Percentiles rank a stretch among this genome's conserved stretches.
These are phyloP conservation scores for Zygoascus bituminiphila DNA, from an alignment of 805 yeast species.

Conservation along the genomic window DNA sequence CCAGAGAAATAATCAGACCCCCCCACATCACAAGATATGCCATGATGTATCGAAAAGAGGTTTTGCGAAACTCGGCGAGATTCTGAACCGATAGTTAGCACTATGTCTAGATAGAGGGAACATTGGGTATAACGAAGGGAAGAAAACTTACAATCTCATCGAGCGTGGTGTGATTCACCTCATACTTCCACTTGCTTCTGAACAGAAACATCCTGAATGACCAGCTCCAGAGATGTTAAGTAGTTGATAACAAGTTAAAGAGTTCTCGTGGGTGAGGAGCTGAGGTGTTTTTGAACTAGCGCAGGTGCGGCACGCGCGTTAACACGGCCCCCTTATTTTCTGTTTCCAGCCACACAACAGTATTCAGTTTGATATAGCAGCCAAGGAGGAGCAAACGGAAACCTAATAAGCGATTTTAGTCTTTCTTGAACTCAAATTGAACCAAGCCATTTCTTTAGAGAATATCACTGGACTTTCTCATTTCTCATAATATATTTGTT, in stretches of 20 bases:
- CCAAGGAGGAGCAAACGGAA: too few species aligned
- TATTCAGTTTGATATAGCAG: too few species aligned
- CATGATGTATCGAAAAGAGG: constrained; percentile 20
- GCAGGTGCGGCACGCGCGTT: neutral
- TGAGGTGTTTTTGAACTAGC: too few species aligned
- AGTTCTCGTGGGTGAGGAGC: too few species aligned
- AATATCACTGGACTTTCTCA: too few species aligned
- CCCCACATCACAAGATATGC: constrained; percentile 34
- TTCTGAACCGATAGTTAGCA: constrained; percentile 7
- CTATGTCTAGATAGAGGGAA: too few species aligned
- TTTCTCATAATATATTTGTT: too few species aligned
- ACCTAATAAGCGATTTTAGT: too few species aligned
- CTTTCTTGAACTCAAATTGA: too few species aligned
- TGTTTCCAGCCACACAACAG: neutral
- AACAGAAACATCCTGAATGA: constrained; percentile 10
- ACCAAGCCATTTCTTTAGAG: too few species aligned
- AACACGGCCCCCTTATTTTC: neutral
- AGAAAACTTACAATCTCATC: constrained; percentile 15
- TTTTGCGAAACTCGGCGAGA: constrained; percentile 16
- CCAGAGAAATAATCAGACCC: constrained; percentile 38
- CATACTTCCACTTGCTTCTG: constrained; percentile 19
- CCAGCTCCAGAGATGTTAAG: too few species aligned
- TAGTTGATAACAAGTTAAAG: too few species aligned
- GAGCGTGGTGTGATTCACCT: constrained; percentile 18
- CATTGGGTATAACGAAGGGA: neutral